Conservation (phyloP, 139 green algal species). For the Chlorella sorokiniana region DNA sequence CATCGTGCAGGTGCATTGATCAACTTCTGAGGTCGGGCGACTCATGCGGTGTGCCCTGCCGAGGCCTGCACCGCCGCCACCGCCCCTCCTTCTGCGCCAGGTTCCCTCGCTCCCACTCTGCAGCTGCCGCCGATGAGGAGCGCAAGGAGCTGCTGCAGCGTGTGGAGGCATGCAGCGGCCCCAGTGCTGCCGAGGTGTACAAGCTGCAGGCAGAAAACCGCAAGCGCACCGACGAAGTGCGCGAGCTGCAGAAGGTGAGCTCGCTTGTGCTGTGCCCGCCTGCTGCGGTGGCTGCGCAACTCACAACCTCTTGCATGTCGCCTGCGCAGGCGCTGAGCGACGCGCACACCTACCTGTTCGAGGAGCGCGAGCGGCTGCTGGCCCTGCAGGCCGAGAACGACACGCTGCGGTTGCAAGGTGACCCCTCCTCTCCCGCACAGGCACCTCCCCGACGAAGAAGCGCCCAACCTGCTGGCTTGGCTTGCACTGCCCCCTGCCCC, state of each 20-base stretch:
- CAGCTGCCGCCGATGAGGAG: slow-evolving; percentile 61
- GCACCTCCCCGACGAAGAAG: no score
- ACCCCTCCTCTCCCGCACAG: background rate
- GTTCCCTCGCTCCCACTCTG: background rate
- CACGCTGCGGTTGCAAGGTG: background rate
- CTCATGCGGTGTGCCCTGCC: background rate
- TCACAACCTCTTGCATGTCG: background rate
- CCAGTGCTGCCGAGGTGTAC: slow-evolving; percentile 56
- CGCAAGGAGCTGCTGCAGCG: slow-evolving; percentile 66
- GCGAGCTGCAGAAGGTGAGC: slow-evolving; percentile 83
- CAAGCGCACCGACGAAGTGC: slow-evolving; percentile 76
- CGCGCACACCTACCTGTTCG: slow-evolving; percentile 85
- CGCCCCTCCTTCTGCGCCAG: background rate
- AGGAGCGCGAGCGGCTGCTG: slow-evolving; percentile 84
- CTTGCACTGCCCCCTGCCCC: background rate
- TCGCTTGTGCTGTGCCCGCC: no score
- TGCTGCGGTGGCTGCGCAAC: background rate
- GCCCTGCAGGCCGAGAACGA: slow-evolving; percentile 80
- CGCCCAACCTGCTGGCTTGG: background rate
- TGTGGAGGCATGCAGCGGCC: slow-evolving; percentile 61
- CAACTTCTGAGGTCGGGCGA: no score
- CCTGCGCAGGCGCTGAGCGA: slow-evolving; percentile 75
- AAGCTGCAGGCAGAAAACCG: slow-evolving; percentile 76
- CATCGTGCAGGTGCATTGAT: no score
- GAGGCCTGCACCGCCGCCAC: background rate